phyloP scores from a whole-genome alignment of 1,284 basidiomycete species.

The Inonotus hispidus region DNA sequence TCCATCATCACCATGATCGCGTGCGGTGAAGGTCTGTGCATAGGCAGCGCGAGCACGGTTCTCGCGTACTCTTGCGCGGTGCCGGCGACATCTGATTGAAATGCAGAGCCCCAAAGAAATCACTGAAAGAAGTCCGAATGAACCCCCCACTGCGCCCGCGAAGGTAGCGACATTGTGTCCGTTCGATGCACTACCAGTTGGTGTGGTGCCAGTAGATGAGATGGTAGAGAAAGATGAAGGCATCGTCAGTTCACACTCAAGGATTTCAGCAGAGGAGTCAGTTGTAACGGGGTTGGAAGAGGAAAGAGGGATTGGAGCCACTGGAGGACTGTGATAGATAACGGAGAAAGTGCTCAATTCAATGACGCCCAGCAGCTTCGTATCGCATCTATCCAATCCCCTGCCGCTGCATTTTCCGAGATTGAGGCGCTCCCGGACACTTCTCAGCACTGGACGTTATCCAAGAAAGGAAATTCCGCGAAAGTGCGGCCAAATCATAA shows the following conservation, averaged over 20 bases:
- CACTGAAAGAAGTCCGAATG: slow-evolving; percentile 43
- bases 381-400: neutral
- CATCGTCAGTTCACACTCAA: slow-evolving; percentile 8
- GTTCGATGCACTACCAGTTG: neutral
- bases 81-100: slow-evolving; percentile 45
- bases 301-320: neutral
- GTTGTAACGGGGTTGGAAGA: slow-evolving; percentile 7
- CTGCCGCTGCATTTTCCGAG: slow-evolving; percentile 4
- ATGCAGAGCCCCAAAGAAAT: slow-evolving; percentile 43
- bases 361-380: neutral
- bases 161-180: slow-evolving; percentile 44
- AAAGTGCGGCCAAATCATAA: slow-evolving; percentile 1
- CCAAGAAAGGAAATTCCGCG: neutral
- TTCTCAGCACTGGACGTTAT: neutral
- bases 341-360: slow-evolving; percentile 8
- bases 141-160: slow-evolving; percentile 46
- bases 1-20: slow-evolving; percentile 14
- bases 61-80: slow-evolving; percentile 37
- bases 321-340: slow-evolving; percentile 6
- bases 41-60: slow-evolving; percentile 32
- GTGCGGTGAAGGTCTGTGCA: slow-evolving; percentile 25
- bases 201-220: neutral
- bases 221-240: slow-evolving; percentile 3
- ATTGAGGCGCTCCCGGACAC: slow-evolving; percentile 8
- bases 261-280: slow-evolving; percentile 18